Evolutionary conservation across 2,329 filamentous ascomycete genomes (phyloP), one percentile per base, ranked within the genome.

Genomic region (Coniochaeta prunicola): DNA sequence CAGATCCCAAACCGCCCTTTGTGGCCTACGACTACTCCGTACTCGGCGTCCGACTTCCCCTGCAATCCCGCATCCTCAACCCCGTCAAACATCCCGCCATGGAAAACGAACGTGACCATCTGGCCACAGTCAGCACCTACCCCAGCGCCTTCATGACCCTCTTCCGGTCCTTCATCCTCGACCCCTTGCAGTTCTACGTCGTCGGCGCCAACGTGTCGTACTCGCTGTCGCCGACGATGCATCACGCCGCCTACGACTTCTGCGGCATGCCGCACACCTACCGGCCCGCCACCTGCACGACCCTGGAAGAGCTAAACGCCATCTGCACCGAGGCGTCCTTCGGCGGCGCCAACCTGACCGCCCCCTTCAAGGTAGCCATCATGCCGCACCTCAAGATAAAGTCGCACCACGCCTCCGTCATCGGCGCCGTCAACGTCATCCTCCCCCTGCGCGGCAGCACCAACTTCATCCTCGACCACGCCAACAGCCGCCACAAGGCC

Each of bases 151-250:
- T 86, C 53, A 74, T 80, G 63, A 77, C 80, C 9, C 77, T 88
- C 4, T 90, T 87, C 66, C 77, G 80, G 21, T 80, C 80, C 10
- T 86, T 84, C 58, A 76, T 82, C 0, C 76, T 88, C 38, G 84
- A 89, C 54, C 81, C 86, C 0, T 82, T 90, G 66, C 80, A 85
- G 48, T 89, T 88, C 66, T 88, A 86, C 65, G 84, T 89, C 59
- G 80, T 90, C 48, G 88, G 88, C 19, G 84, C 82, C 30, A 85
- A 84, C 62, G 82, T 88, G 21, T 83, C 81, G 53, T 89, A 88
- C 72, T 90, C 85, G 60, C 77, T 90, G 55, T 89, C 87, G 0
- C 88, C 88, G 0, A 84, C 85, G 10, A 90, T 91, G 85, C 86
- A 90, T 67, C 84, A 83, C 60, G 82, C 86, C 12, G 88, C 87